Percentiles rank a stretch among this genome's conserved stretches.
Conservation (phyloP, 331 rosid genomes). For the Quercus phellos region DNA sequence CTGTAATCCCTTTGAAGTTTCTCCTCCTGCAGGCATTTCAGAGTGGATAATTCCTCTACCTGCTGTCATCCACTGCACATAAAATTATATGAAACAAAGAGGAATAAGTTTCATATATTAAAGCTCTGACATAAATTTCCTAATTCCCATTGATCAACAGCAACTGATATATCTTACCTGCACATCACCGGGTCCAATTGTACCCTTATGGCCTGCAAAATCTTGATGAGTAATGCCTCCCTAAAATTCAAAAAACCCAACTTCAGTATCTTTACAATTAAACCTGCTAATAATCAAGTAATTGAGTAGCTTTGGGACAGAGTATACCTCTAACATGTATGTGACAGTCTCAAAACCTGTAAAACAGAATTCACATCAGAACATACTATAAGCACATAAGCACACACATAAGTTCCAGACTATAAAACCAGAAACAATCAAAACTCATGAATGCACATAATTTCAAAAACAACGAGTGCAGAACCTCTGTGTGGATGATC, state of each 20-base stretch:
- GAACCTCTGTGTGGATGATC: constrained; percentile 96
- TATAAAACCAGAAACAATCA: neutral
- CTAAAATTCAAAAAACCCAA: constrained; percentile 26
- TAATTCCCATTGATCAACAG: neutral
- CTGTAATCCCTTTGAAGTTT: constrained; percentile 72
- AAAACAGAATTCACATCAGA: constrained; percentile 3
- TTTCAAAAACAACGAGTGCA: neutral
- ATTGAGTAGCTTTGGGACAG: neutral
- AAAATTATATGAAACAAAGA: neutral
- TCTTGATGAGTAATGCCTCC: constrained; percentile 95
- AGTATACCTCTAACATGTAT: constrained; percentile 66
- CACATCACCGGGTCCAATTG: constrained; percentile 78
- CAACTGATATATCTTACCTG: constrained; percentile 45
- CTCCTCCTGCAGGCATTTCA: constrained; percentile 92
- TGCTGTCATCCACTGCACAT: constrained; percentile 92
- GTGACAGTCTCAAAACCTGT: constrained; percentile 91
- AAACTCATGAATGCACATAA: neutral
- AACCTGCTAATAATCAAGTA: neutral
- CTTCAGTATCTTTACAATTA: neutral
- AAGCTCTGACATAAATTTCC: neutral
- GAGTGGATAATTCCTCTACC: constrained; percentile 97
- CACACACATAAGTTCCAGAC: neutral
- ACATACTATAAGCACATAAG: neutral
- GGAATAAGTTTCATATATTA: neutral
- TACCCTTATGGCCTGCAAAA: constrained; percentile 89